Evolutionary conservation across 1,284 basidiomycete genomes (phyloP), one percentile per base, ranked within the genome.

Genomic region (Earliella scabrosa): DNA sequence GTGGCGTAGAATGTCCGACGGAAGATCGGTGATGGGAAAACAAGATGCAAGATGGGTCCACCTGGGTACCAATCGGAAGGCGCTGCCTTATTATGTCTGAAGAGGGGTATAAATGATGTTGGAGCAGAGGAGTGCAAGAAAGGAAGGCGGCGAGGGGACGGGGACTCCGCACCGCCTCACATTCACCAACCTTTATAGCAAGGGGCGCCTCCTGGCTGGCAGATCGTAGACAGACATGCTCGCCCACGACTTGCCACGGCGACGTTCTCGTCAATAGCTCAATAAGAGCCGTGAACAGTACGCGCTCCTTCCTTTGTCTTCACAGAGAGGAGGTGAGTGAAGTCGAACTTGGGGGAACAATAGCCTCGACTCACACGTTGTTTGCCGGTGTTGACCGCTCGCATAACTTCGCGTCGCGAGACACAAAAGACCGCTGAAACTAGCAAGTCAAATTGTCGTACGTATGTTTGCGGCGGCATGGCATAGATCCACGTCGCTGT

Each of bases 41-140:
- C 58, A 61, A 63, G 53, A 58, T 48, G 46, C 58, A 61, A 63
- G 53, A 58, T 48, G 46, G 58, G 64, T 66, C 70, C 69, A 64
- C 72, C 68, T 60, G 70, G 70, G 71, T 67, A 60, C 65, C 63
- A 44, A 55, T 57, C 45, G 32, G 47, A 68, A 73, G 67, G 73
- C 67, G 71, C 72, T 66, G 74, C 73, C 70, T 74, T 71, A 50
- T 58, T 58, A 64, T 65, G 56, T 63, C 58, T 52, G 52, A 60
- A 61, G 48, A 53, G 38, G 66, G 68, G 66, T 70, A 69, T 69
- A 57, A 55, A 52, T 55, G 60, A 57, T 52, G 63, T 47, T 52
- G 66, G 63, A 58, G 56, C 43, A 55, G 64, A 64, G 60, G 52
- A 45, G 51, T 38, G 45, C 58, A 56, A 62, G 60, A 62, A 62